Percentiles rank a stretch among this genome's conserved stretches.
Evolutionary conservation across 1,284 basidiomycete genomes (phyloP).

Genomic region (Sanguinoderma infundibulare): DNA sequence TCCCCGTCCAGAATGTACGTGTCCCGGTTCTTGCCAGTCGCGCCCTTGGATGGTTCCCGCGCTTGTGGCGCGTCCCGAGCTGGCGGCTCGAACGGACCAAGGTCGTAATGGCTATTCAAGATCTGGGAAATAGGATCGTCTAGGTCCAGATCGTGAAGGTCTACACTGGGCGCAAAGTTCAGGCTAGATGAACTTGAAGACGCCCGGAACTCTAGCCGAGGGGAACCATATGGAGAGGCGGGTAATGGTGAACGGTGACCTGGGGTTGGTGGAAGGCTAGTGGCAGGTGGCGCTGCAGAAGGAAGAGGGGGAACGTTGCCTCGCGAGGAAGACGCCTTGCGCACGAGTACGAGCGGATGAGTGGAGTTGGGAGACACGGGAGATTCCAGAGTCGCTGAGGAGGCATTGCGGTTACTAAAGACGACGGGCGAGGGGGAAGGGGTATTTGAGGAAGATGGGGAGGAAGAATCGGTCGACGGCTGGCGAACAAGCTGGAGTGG

Average conservation of each 20-base stretch:
- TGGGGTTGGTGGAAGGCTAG: conserved; percentile 27
- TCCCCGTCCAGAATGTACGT: conserved; percentile 17
- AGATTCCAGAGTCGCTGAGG: conserved; percentile 23
- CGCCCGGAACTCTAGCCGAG: conserved; percentile 38
- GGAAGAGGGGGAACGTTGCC: conserved; percentile 27
- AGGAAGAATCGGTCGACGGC: conserved; percentile 27
- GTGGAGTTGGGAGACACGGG: conserved; percentile 21
- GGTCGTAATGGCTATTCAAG: conserved; percentile 24
- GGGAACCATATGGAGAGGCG: conserved; percentile 27
- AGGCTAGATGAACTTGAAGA: conserved; percentile 42
- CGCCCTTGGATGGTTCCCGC: conserved; percentile 12
- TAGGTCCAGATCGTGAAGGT: conserved; percentile 21
- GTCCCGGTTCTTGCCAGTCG: conserved; percentile 15
- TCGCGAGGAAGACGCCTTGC: conserved; percentile 35
- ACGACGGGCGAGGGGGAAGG: conserved; percentile 30
- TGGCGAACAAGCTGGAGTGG: conserved; percentile 28
- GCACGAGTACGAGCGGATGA: conserved; percentile 31
- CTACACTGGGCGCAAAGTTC: conserved; percentile 33
- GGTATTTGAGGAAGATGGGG: conserved; percentile 24
- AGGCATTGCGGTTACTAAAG: conserved; percentile 31
- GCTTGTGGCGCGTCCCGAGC: conserved; percentile 12
- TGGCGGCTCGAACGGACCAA: conserved; percentile 19
- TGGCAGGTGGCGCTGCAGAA: conserved; percentile 28
- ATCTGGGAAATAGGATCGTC: conserved; percentile 28
- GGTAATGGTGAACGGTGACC: conserved; percentile 28